A percentile compares a stretch with the other conserved stretches of the same genome.
These are phyloP conservation scores for Crithidia mellificae DNA, from an alignment of 208 protist genomes.

Conservation along the genomic window DNA sequence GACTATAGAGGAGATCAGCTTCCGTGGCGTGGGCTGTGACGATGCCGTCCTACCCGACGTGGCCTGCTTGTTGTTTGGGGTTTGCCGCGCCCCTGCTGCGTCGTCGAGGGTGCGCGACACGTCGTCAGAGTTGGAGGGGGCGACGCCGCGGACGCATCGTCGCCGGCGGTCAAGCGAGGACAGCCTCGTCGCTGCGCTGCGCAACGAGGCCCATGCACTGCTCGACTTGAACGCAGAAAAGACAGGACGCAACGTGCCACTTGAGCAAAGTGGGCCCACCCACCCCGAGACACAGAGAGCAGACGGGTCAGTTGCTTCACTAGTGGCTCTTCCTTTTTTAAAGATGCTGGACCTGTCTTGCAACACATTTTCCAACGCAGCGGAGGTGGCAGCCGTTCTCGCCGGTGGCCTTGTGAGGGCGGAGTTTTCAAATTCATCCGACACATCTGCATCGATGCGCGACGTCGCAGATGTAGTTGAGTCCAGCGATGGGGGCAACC, in stretches of 20 bases:
- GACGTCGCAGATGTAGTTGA: too few relatives aligned
- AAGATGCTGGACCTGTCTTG: slow-evolving; percentile 20
- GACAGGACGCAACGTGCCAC: background rate
- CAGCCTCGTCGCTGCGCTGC: background rate
- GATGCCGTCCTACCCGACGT: slow-evolving; percentile 14
- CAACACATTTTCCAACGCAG: slow-evolving; percentile 10
- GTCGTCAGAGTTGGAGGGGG: too few relatives aligned
- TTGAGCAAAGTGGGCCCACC: too few relatives aligned
- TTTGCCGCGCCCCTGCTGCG: background rate
- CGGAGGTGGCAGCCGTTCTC: background rate
- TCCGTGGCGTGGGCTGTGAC: slow-evolving; percentile 30
- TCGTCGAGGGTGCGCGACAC: too few relatives aligned
- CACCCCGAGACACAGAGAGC: too few relatives aligned
- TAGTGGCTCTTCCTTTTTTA: background rate
- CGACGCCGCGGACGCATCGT: too few relatives aligned
- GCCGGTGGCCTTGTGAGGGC: background rate
- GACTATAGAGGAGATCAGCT: slow-evolving; percentile 6
- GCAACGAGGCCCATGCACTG: slow-evolving; percentile 6
- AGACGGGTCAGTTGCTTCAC: background rate
- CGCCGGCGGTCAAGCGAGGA: background rate
- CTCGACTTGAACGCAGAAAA: background rate
- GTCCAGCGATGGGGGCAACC: too few relatives aligned
- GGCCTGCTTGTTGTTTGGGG: slow-evolving; percentile 10
- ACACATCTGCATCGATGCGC: too few relatives aligned
- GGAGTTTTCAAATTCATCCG: too few relatives aligned